A percentile compares a stretch with the other conserved stretches of the same genome.
These are phyloP conservation scores for Camelina hispida DNA, from an alignment of 345 rosid genomes.

Conservation along the genomic window DNA sequence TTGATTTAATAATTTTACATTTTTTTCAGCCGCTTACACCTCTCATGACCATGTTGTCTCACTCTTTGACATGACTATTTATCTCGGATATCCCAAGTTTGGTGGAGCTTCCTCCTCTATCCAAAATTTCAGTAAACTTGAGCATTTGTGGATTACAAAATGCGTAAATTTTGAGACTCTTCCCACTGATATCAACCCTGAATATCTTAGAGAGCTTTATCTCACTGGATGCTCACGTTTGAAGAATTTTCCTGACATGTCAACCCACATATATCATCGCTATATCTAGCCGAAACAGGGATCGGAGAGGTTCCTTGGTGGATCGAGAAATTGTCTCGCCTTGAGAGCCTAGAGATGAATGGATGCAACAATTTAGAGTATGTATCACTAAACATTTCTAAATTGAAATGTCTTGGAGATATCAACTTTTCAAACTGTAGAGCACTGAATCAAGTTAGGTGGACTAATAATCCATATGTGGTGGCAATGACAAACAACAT, in stretches of 20 bases:
- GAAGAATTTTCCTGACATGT: conserved; percentile 26
- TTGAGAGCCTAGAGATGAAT: not conserved
- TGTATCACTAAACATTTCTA: conserved; percentile 1
- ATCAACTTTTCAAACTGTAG: no score
- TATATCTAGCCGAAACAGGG: not conserved
- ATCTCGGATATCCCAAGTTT: not conserved
- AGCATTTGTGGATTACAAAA: not conserved
- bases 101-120: conserved; percentile 12
- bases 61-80: not conserved
- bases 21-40: not conserved
- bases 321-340: not conserved
- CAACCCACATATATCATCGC: not conserved
- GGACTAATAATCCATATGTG: no score
- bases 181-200: not conserved
- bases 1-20: no score
- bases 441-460: no score
- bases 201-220: not conserved
- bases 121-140: conserved; percentile 1
- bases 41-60: not conserved
- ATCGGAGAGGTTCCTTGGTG: conserved; percentile 25
- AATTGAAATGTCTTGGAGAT: not conserved
- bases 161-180: conserved; percentile 20
- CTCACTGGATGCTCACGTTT: conserved; percentile 30
- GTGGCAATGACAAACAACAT: no score
- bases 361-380: not conserved